A percentile compares a stretch with the other conserved stretches of the same genome.
These are phyloP conservation scores for Cymbopogon citratus DNA, from an alignment of 176 grass and related monocot species.

Conservation along the genomic window DNA sequence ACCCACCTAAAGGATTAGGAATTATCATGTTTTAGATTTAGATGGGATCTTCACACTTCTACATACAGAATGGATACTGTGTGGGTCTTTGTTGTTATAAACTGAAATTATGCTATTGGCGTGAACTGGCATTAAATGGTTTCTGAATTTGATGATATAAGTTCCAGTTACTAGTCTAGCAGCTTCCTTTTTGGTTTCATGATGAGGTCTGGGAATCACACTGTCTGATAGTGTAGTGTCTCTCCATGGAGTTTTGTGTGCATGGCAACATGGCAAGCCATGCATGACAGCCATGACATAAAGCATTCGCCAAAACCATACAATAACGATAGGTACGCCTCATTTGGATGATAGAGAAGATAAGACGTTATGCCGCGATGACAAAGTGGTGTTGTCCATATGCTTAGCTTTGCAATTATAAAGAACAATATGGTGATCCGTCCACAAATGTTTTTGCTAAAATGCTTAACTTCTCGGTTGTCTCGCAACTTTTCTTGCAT, in stretches of 20 bases:
- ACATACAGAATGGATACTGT: neutral
- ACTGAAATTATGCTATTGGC: neutral
- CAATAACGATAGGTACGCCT: no score
- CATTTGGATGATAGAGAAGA: no score
- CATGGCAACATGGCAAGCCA: no score
- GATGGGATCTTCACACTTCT: no score
- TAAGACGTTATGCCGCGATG: no score
- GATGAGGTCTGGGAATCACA: neutral
- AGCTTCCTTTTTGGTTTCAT: conserved; percentile 3
- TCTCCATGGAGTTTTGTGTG: no score
- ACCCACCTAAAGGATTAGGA: neutral
- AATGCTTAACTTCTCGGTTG: neutral
- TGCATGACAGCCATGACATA: no score
- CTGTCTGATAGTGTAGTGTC: no score
- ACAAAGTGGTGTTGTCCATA: no score
- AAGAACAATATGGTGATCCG: no score
- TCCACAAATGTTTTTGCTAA: neutral
- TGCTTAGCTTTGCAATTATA: no score
- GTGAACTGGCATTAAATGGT: neutral
- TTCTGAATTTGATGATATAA: neutral
- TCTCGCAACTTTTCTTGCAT: neutral
- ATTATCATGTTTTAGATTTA: neutral
- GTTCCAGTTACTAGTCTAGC: neutral
- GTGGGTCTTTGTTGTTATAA: neutral
- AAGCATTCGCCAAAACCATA: no score